These are phyloP conservation scores for Ophiocordyceps sinensis DNA, from an alignment of 2,329 filamentous ascomycete genomes.

Conservation along the genomic window DNA sequence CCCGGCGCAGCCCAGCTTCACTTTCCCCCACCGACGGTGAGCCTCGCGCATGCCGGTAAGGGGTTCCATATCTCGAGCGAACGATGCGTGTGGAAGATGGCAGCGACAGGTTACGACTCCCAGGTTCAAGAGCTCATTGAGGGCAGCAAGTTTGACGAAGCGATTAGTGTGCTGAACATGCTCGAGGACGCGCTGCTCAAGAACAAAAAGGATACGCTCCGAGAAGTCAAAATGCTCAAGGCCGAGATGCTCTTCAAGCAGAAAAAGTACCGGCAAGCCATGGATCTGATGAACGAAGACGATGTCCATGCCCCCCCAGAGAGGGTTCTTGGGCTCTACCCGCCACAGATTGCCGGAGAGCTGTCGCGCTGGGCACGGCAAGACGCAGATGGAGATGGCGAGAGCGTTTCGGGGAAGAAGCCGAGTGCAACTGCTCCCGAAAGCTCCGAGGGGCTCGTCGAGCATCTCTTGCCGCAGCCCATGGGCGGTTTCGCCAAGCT, in stretches of 20 bases:
- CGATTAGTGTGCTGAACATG: constrained; percentile 76
- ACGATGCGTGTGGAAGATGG: constrained; percentile 90
- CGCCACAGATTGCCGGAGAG: constrained; percentile 68
- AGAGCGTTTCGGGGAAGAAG: constrained; percentile 17
- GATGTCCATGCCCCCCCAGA: constrained; percentile 83
- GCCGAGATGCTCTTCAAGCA: constrained; percentile 72
- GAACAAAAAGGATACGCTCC: constrained; percentile 66
- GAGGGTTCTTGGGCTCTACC: constrained; percentile 73
- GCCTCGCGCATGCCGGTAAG: constrained; percentile 90
- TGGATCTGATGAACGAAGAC: constrained; percentile 75
- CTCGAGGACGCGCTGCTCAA: constrained; percentile 81
- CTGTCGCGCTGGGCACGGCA: constrained; percentile 42
- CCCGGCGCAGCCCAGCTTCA: constrained; percentile 75
- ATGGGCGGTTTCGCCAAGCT: constrained; percentile 38
- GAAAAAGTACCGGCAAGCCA: constrained; percentile 68
- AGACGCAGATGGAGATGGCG: constrained; percentile 28
- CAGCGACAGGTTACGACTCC: constrained; percentile 75
- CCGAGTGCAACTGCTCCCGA: constrained; percentile 12
- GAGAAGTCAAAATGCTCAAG: constrained; percentile 83
- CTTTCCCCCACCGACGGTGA: constrained; percentile 83
- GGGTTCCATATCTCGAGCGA: constrained; percentile 91
- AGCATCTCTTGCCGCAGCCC: constrained; percentile 21
- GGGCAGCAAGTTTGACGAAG: constrained; percentile 68
- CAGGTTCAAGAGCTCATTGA: constrained; percentile 75
- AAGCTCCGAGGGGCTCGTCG: constrained; percentile 12